phyloP scores from a whole-genome alignment of 371 early-diverging fungal species.

The Mortierella polycephala region DNA sequence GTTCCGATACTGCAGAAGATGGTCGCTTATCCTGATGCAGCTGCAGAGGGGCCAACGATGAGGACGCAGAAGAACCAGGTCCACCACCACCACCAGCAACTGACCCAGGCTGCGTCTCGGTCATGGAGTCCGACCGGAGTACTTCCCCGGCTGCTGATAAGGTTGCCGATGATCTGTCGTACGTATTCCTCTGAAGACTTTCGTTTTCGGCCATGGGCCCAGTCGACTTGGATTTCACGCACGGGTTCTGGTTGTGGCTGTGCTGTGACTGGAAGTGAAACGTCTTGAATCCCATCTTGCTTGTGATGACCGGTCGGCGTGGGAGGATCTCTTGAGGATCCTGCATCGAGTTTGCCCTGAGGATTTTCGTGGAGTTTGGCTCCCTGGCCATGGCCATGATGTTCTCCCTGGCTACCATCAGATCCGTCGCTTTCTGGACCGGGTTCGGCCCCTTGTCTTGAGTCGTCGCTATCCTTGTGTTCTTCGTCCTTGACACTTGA shows the following conservation, averaged over 20 bases:
- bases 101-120: conserved; percentile 19
- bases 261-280: conserved; percentile 5
- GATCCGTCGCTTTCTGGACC: conserved; percentile 38
- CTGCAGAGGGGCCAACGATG: conserved; percentile 12
- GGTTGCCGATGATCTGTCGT: conserved; percentile 21
- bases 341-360: conserved; percentile 18
- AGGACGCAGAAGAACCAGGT: conserved; percentile 33
- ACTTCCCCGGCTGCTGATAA: conserved; percentile 14
- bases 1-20: neutral
- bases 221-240: conserved; percentile 7
- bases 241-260: conserved; percentile 15
- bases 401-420: conserved; percentile 32
- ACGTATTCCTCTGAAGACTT: conserved; percentile 42
- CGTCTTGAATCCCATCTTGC: conserved; percentile 8
- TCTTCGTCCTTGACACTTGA: conserved; percentile 21
- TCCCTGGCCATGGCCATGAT: conserved; percentile 36
- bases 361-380: conserved; percentile 19
- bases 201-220: conserved; percentile 8
- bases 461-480: neutral
- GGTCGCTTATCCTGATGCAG: conserved; percentile 5
- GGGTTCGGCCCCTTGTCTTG: conserved; percentile 37
- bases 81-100: conserved; percentile 50
- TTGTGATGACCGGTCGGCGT: conserved; percentile 14
- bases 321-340: neutral
- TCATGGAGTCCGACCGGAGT: conserved; percentile 8